Base-by-base conservation (phyloP, 805 yeast species). In the Monosporozyma solicola region DNA sequence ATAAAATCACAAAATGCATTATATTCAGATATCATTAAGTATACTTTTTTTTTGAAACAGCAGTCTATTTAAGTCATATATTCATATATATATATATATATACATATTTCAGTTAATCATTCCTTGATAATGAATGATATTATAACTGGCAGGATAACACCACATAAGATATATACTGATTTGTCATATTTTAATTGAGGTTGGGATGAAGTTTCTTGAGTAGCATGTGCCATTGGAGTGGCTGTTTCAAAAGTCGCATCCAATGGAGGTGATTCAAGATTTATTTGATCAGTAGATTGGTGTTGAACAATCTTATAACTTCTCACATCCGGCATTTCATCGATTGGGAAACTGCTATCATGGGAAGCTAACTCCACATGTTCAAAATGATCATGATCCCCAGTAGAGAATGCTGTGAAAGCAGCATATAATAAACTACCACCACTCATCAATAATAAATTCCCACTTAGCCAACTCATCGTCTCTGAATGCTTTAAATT, bases 401-500 rank as follows among this genome's bases (percentile, higher is more conserved):
- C 46, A 24, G 46, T 43, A 1, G 61, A 56, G 44, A 68, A 61
- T 5, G 72, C 69, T 3, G 68, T 61, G 41, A 67, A 65, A 1
- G 70, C 61, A 8, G 72, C 72, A 54, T 68, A 69, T 8, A 69
- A 51, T 31, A 69, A 56, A 50, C 70, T 66, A 2, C 72, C 72
- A 47, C 71, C 72, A 50, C 70, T 65, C 60, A 65, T 63, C 4
- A 66, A 53, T 29, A 69, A 51, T 45, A 69, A 51, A 32, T 63
- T 66, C 1, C 69, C 71, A 45, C 71, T 61, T 8, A 68, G 41
- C 62, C 64, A 61, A 16, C 58, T 63, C 63, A 66, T 57, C 1
- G 65, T 55, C n/a, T 60, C 61, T 3, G 64, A 61, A 16, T 60
- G 60, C 16, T 55, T 56, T 50, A 65, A 48, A 49, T 64, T 64